Evolutionary conservation across 106 monocot genomes (phyloP).

Genomic region (Phalaenopsis equestris): DNA sequence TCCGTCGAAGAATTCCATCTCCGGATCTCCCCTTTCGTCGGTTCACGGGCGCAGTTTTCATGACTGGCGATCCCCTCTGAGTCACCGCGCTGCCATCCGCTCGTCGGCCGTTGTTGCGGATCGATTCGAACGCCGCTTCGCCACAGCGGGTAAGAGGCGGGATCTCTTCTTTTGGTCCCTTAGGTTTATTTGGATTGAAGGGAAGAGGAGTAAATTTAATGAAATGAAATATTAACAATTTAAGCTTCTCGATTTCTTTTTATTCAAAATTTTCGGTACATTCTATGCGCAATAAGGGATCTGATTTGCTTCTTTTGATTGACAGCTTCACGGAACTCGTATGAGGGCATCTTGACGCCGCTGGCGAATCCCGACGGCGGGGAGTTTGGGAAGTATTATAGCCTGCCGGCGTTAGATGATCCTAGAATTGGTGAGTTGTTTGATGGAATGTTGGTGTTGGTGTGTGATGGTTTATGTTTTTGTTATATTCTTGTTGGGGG

Average conservation of each 20-base stretch:
- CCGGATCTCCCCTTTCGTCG: background rate
- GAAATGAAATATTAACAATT: background rate
- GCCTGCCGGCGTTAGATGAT: conserved; percentile 65
- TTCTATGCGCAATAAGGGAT: background rate
- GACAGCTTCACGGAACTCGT: conserved; percentile 45
- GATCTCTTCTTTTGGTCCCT: background rate
- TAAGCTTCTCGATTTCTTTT: background rate
- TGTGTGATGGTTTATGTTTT: background rate
- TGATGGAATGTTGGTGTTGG: background rate
- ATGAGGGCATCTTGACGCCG: conserved; percentile 45
- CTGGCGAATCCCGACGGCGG: conserved; percentile 70
- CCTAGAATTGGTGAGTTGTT: conserved; percentile 57
- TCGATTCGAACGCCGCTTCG: conserved; percentile 57
- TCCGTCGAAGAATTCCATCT: background rate
- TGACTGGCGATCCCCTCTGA: conserved; percentile 60
- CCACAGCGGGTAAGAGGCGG: conserved; percentile 37
- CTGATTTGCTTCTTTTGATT: background rate
- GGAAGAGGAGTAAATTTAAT: background rate
- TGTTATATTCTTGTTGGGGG: background rate
- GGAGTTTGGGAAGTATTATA: conserved; percentile 78
- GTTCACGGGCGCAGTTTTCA: conserved; percentile 22
- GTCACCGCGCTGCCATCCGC: conserved; percentile 56
- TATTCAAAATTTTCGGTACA: background rate
- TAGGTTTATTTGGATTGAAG: background rate
- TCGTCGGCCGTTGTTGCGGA: conserved; percentile 47